A percentile compares a stretch with the other conserved stretches of the same genome.
phyloP scores from a whole-genome alignment of 2,329 filamentous ascomycete genomes.

The Alternaria conjuncta region DNA sequence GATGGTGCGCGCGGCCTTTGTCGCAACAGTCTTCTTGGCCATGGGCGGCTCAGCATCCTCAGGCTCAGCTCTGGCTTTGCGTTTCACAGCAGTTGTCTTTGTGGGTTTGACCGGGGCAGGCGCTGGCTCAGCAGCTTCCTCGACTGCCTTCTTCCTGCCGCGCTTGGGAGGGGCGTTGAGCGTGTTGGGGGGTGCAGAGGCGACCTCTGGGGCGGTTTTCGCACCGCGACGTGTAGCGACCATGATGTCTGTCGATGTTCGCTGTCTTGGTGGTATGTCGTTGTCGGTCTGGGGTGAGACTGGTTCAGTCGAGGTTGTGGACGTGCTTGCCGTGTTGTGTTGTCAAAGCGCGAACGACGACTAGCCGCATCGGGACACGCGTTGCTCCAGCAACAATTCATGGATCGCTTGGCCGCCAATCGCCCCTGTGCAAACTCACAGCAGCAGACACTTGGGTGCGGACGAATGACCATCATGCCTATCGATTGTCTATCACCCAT shows the following conservation, averaged over 20 bases:
- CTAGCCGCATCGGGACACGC: slow-evolving; percentile 9
- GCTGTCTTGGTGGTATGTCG: slow-evolving; percentile 16
- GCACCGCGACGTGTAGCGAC: slow-evolving; percentile 42
- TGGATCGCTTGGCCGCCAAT: background rate
- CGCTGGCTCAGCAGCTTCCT: slow-evolving; percentile 26
- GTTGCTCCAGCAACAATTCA: slow-evolving; percentile 25
- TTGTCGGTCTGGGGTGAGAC: slow-evolving; percentile 13
- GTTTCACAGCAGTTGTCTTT: slow-evolving; percentile 27
- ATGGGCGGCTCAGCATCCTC: slow-evolving; percentile 19
- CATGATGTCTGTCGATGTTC: slow-evolving; percentile 31
- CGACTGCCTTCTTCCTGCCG: slow-evolving; percentile 36
- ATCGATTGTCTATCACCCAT: background rate
- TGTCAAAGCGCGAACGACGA: slow-evolving; percentile 27
- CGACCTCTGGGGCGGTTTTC: slow-evolving; percentile 30
- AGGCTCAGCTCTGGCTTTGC: slow-evolving; percentile 28
- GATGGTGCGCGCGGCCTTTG: slow-evolving; percentile 30
- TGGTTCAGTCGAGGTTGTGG: slow-evolving; percentile 17
- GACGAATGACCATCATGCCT: background rate
- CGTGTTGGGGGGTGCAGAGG: slow-evolving; percentile 31
- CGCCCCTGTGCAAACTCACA: background rate
- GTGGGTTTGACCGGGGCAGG: slow-evolving; percentile 26
- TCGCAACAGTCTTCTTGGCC: slow-evolving; percentile 26
- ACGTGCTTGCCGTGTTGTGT: slow-evolving; percentile 28
- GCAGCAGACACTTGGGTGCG: background rate
- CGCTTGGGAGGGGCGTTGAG: slow-evolving; percentile 44